Percentiles rank a stretch among this genome's conserved stretches.
Evolutionary conservation across 306 rosid species (phyloP).

Genomic region (Pachyrhizus erosus): DNA sequence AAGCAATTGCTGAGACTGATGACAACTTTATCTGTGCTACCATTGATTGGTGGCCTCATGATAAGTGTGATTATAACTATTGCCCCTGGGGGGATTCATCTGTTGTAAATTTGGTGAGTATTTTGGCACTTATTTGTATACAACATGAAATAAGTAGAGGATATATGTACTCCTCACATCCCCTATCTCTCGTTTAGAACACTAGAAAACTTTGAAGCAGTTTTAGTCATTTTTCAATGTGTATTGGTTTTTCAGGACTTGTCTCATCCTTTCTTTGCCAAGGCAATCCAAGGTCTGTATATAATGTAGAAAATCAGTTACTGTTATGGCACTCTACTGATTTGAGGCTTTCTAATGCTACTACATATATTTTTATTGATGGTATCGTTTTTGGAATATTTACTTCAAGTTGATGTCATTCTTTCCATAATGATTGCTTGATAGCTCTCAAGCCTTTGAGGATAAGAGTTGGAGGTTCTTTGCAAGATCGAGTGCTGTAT

Average conservation of each 20-base stretch:
- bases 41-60: conserved; percentile 97
- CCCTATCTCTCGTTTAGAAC: neutral
- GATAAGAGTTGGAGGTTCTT: conserved; percentile 94
- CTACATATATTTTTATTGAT: conserved; percentile 1
- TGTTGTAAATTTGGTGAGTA: conserved; percentile 68
- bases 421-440: conserved; percentile 50
- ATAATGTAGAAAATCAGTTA: neutral
- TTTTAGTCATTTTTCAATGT: conserved; percentile 40
- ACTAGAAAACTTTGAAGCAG: conserved; percentile 28
- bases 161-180: neutral
- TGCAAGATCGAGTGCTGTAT: conserved; percentile 91
- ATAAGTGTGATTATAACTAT: conserved; percentile 81
- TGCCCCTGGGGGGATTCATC: conserved; percentile 94
- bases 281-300: conserved; percentile 82
- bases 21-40: conserved; percentile 90
- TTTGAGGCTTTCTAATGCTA: conserved; percentile 22
- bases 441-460: conserved; percentile 88
- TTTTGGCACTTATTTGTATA: conserved; percentile 22
- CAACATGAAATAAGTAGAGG: neutral
- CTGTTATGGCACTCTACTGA: conserved; percentile 2
- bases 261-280: conserved; percentile 77
- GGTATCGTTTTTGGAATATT: conserved; percentile 28
- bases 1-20: conserved; percentile 64
- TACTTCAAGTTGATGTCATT: conserved; percentile 30
- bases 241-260: conserved; percentile 74